A percentile compares a stretch with the other conserved stretches of the same genome.
These are phyloP conservation scores for Forsythia viridissima DNA, from an alignment of 257 asterid genomes.

Conservation along the genomic window DNA sequence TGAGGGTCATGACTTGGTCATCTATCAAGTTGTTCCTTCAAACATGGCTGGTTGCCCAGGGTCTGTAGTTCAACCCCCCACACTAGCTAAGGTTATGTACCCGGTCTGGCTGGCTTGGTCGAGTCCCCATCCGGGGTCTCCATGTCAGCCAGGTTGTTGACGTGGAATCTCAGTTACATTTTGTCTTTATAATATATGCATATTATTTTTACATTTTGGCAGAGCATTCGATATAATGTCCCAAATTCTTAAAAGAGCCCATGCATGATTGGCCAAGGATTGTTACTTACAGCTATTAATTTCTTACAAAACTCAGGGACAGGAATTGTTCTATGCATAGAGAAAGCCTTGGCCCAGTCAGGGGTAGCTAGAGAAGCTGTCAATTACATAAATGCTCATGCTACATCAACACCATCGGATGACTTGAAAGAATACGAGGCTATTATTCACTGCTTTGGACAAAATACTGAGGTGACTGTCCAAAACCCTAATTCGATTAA, in stretches of 20 bases:
- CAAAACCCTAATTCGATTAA: neutral
- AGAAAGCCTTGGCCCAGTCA: slow-evolving; percentile 41
- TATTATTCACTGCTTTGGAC: slow-evolving; percentile 37
- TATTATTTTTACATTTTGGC: too few species aligned
- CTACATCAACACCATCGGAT: slow-evolving; percentile 38
- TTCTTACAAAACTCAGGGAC: slow-evolving; percentile 25
- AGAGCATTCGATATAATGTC: neutral
- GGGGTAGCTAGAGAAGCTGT: slow-evolving; percentile 43
- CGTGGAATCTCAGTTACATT: too few species aligned
- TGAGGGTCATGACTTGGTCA: too few species aligned
- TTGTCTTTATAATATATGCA: too few species aligned
- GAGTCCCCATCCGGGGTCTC: too few species aligned
- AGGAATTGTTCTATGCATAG: slow-evolving; percentile 40
- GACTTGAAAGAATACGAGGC: slow-evolving; percentile 48
- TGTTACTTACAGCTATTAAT: neutral
- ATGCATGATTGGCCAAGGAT: neutral
- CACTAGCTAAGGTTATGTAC: too few species aligned
- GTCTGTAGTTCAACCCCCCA: too few species aligned
- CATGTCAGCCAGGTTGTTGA: too few species aligned
- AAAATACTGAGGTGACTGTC: slow-evolving; percentile 36
- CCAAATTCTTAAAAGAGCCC: too few species aligned
- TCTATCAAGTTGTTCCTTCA: too few species aligned
- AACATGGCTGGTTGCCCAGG: too few species aligned
- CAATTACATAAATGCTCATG: slow-evolving; percentile 56
- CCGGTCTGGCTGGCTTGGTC: too few species aligned